Base-by-base conservation (phyloP, 805 yeast species). In the Suhomyces kilbournensis region DNA sequence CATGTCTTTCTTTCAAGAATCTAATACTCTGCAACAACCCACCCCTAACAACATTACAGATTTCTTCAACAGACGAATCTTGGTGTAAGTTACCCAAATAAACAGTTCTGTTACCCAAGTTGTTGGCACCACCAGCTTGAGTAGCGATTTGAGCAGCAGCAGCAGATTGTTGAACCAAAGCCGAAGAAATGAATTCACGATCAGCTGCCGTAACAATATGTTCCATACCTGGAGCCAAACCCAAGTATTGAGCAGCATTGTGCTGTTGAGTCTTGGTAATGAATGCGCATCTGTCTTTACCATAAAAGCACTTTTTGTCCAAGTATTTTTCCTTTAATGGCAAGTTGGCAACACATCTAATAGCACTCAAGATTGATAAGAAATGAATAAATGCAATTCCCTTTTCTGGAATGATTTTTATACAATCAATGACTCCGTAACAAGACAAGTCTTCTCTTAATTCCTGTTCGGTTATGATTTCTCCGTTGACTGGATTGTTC, bases 141-240 rank as follows among this genome's bases (percentile, higher is more conserved):
- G 96, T 87, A 1, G 97, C 97, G 62, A 93, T 92, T 35, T 96
- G 93, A n/a, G 97, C 97, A 6, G 98, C 97, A 1, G 97, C 97
- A 38, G 96, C 96, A 14, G 96, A 85, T 71, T 94, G 97, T 69
- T 90, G 96, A 38, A 93, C 88, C 51, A 92, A 77, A 7, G 93
- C 89, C 42, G 84, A 81, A 0, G 92, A 85, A 57, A 82, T 82
- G 56, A 80, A 73, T 61, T 82, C 86, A 47, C 84, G 70, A 60
- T 82, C 85, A 7, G 88, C 86, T 51, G 84, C 84, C 53, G 90
- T 86, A 25, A 87, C 83, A 52, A 88, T 74, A 63, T 87, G 89
- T 63, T 88, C 96, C 79, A 86, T 82, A 26, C 96, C 94, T 17
- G 97, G 96, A 44, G 94, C 90, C 55, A 91, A 77, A 1, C 97